Percentiles rank a stretch among this genome's conserved stretches.
Evolutionary conservation across 805 yeast genomes (phyloP).

Genomic region (Wickerhamiella shivajii): DNA sequence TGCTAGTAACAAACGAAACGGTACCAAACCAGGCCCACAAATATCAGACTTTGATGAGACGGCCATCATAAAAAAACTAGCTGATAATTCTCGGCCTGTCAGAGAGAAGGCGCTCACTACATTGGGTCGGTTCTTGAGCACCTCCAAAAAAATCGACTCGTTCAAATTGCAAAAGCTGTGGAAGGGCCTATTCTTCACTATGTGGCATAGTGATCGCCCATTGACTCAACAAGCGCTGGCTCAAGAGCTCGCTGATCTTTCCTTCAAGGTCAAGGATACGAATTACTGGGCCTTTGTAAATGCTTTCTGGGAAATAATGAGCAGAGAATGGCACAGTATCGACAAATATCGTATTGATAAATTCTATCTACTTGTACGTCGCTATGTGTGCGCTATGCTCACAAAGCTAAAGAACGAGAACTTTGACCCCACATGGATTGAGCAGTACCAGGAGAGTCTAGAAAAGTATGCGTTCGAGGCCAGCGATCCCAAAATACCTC

Average conservation of each 20-base stretch:
- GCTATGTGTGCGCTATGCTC: conserved; percentile 53
- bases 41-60: conserved; percentile 6
- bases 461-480: conserved; percentile 25
- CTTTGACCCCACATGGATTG: conserved; percentile 41
- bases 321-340: conserved; percentile 68
- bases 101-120: conserved; percentile 62
- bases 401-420: conserved; percentile 36
- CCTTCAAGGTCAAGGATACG: conserved; percentile 24
- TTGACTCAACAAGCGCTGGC: conserved; percentile 82
- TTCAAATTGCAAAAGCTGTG: conserved; percentile 70
- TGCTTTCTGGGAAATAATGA: conserved; percentile 71
- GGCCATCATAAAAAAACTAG: conserved; percentile 13
- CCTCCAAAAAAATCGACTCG: conserved; percentile 27
- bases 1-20: neutral
- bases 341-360: conserved; percentile 83
- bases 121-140: conserved; percentile 41
- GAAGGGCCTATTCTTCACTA: conserved; percentile 88
- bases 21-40: neutral
- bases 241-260: conserved; percentile 44
- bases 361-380: conserved; percentile 65
- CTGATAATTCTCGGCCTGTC: conserved; percentile 33
- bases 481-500: conserved; percentile 46
- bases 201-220: conserved; percentile 96
- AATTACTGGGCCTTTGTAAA: conserved; percentile 40
- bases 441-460: conserved; percentile 32